phyloP scores from a whole-genome alignment of 2,329 filamentous ascomycete species.

The Fusarium sp. region DNA sequence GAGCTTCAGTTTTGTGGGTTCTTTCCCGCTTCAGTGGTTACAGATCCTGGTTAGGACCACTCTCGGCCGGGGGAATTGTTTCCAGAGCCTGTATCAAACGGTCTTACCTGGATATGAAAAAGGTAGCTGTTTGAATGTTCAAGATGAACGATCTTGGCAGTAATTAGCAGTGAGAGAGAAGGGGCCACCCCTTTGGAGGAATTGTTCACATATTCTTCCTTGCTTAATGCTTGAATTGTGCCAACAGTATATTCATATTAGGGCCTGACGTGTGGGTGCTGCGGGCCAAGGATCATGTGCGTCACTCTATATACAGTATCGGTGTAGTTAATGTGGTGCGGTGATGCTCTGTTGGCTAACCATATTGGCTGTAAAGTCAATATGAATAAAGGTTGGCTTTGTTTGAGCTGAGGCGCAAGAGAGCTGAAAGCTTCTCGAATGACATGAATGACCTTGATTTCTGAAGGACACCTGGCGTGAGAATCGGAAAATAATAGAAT shows the following conservation, averaged over 20 bases:
- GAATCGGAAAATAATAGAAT: neutral
- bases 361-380: neutral
- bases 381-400: neutral
- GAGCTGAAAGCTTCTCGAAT: neutral
- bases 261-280: constrained; percentile 43
- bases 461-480: neutral
- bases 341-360: constrained; percentile 8
- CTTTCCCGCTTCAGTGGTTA: constrained; percentile 18
- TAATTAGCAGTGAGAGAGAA: neutral
- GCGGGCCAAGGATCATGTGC: constrained; percentile 37
- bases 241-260: constrained; percentile 41
- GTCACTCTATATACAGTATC: constrained; percentile 32
- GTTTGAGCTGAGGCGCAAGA: neutral
- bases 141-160: constrained; percentile 10
- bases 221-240: constrained; percentile 36
- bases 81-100: constrained; percentile 11
- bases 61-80: constrained; percentile 22
- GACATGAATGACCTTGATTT: neutral
- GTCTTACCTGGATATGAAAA: constrained; percentile 23
- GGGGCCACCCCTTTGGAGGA: neutral
- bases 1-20: constrained; percentile 34
- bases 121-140: constrained; percentile 8
- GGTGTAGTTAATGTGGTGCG: constrained; percentile 33
- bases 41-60: constrained; percentile 25
- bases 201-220: neutral